A percentile compares a stretch with the other conserved stretches of the same genome.
Conservation (phyloP, 75 land plant species). For the Picea glauca region DNA sequence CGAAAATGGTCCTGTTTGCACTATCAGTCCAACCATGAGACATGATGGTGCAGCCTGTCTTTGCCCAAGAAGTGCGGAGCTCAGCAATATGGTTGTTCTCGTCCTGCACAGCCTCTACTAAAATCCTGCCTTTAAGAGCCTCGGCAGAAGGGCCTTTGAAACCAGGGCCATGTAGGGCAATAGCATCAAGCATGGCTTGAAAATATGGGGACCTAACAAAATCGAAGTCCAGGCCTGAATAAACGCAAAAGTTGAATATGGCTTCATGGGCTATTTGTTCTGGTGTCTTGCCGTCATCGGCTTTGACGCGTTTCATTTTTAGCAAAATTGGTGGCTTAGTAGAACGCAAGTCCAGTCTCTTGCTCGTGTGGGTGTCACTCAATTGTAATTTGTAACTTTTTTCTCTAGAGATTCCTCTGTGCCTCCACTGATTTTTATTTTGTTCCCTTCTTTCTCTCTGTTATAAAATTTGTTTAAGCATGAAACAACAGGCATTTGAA, state of each 20-base stretch:
- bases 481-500: too few species aligned
- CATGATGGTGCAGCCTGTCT: conserved; percentile 45
- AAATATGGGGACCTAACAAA: conserved; percentile 46
- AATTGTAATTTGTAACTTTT: too few species aligned
- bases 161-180: conserved; percentile 38
- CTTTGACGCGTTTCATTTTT: too few species aligned
- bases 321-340: too few species aligned
- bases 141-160: conserved; percentile 24
- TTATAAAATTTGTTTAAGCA: too few species aligned
- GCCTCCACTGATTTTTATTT: too few species aligned
- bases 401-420: too few species aligned
- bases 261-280: too few species aligned
- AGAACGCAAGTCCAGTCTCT: too few species aligned
- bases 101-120: conserved; percentile 36
- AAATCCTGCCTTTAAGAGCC: conserved; percentile 24
- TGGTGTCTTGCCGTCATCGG: too few species aligned
- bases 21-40: conserved; percentile 51
- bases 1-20: conserved; percentile 36
- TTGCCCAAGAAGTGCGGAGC: conserved; percentile 34
- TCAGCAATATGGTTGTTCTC: conserved; percentile 27
- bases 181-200: conserved; percentile 48
- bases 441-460: too few species aligned
- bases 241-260: conserved; percentile 42
- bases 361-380: too few species aligned
- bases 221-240: conserved; percentile 44